Evolutionary conservation across 495 filamentous ascomycete genomes (phyloP), one percentile per base, ranked within the genome.

Genomic region (Penicillium malachiteum): DNA sequence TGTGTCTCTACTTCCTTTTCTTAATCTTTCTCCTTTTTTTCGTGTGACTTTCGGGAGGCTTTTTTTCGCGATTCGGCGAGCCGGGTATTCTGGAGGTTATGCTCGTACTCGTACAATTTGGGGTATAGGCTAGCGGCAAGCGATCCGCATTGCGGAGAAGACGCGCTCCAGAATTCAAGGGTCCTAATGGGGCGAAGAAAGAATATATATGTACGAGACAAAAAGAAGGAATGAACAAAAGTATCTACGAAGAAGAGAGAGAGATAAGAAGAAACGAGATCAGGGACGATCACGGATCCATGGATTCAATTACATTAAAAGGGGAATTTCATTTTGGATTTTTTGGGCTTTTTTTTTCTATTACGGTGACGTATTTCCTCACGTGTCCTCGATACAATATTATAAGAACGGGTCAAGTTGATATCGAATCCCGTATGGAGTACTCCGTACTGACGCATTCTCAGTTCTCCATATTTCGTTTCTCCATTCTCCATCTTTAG

Each of bases 121-220:
- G 31, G 26, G 38, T 26, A 26, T 26, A 44, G 26, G 21, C 13
- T 7, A 21, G 55, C 55, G 55, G 35, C 51, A 37, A 37, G 42
- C 35, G 21, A 44, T 62, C 58, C 64, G 53, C 64, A 67, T 67
- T 62, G 64, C 61, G 58, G 58, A 62, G 48, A 48, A 58, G 46
- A 26, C 21, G n/a, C 12, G 18, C 54, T 39, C 48, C 33, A 37
- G 37, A 31, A 47, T 21, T 11, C 39, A 45, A 38, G 13, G 32
- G 9, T 33, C 26, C 30, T 13, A 41, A 13, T 16, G n/a, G 31
- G 6, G 54, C 18, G 45, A 42, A 34, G 14, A 43, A 40, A 21
- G 37, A 32, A 26, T 30, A 46, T 31, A 37, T 44, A 35, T 54
- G 26, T 47, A 45, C 35, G 38, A 40, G 38, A 34, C 51, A 43